Conservation (phyloP, 345 rosid genomes). For the Crucihimalaya himalaica region DNA sequence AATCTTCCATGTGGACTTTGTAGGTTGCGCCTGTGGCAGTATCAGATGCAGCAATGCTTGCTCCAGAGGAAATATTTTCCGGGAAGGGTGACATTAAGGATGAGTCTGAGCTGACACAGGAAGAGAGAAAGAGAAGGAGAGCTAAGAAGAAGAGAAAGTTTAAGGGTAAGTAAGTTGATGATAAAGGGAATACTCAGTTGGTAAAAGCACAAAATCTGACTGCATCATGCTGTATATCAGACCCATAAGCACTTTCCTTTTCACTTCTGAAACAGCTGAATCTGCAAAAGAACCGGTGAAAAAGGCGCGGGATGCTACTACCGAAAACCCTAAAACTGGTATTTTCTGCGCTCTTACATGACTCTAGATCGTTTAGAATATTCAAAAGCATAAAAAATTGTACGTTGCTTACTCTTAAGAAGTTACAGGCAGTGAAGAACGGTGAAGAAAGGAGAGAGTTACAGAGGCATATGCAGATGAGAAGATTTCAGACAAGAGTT, state of each 20-base stretch:
- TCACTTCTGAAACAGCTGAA: slow-evolving; percentile 52
- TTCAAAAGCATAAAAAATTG: neutral
- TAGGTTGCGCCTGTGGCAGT: slow-evolving; percentile 92
- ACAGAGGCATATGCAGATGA: neutral
- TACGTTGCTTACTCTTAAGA: neutral
- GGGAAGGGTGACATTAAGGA: slow-evolving; percentile 89
- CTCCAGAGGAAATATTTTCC: slow-evolving; percentile 87
- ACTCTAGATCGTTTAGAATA: neutral
- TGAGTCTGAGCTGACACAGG: slow-evolving; percentile 78
- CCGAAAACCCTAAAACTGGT: slow-evolving; percentile 45
- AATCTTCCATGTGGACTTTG: slow-evolving; percentile 37
- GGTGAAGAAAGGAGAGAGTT: slow-evolving; percentile 16
- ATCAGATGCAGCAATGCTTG: slow-evolving; percentile 97
- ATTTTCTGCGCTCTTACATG: slow-evolving; percentile 8
- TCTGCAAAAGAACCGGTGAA: slow-evolving; percentile 55
- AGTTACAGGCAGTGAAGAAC: slow-evolving; percentile 27
- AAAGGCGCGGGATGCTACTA: slow-evolving; percentile 40
- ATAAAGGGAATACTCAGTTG: neutral
- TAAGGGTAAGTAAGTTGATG: slow-evolving; percentile 57
- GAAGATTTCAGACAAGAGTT: slow-evolving; percentile 10
- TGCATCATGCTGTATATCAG: neutral
- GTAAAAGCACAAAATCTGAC: neutral
- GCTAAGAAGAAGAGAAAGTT: slow-evolving; percentile 92
- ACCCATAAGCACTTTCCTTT: slow-evolving; percentile 17
- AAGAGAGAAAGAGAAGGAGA: slow-evolving; percentile 92